phyloP scores from a whole-genome alignment of 805 yeast genomes.

The Candida alai region DNA sequence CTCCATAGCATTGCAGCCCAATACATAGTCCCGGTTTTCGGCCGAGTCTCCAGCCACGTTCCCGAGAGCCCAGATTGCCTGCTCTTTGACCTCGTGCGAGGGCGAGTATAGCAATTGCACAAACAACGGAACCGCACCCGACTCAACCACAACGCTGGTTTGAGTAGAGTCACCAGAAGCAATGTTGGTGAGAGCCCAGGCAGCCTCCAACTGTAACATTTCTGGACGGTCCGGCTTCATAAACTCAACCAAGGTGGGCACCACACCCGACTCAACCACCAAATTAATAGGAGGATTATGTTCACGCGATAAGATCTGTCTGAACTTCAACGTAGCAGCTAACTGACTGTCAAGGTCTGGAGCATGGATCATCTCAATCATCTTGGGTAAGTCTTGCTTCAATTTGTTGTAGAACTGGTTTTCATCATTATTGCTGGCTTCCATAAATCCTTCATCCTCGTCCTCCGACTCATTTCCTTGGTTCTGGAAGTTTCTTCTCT shows the following conservation, averaged over 20 bases:
- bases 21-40: slow-evolving; percentile 82
- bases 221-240: slow-evolving; percentile 73
- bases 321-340: slow-evolving; percentile 85
- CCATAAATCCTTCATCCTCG: slow-evolving; percentile 30
- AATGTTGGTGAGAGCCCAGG: slow-evolving; percentile 99
- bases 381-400: slow-evolving; percentile 68
- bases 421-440: slow-evolving; percentile 40
- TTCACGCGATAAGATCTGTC: slow-evolving; percentile 91
- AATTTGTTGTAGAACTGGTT: slow-evolving; percentile 37
- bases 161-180: slow-evolving; percentile 92
- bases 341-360: slow-evolving; percentile 75
- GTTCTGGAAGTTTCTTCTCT: slow-evolving; percentile 76
- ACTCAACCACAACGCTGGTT: slow-evolving; percentile 85
- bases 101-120: slow-evolving; percentile 76
- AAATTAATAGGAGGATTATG: slow-evolving; percentile 94
- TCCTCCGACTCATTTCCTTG: slow-evolving; percentile 40
- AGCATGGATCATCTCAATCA: slow-evolving; percentile 78
- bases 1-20: slow-evolving; percentile 80
- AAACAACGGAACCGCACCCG: slow-evolving; percentile 91
- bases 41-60: slow-evolving; percentile 98
- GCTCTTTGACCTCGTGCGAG: slow-evolving; percentile 91
- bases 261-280: slow-evolving; percentile 91
- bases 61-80: slow-evolving; percentile 99
- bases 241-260: slow-evolving; percentile 83
- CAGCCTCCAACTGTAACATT: slow-evolving; percentile 92